Evolutionary conservation across 768 basidiomycete genomes (phyloP).

Genomic region (Cyclocybe cylindracea): DNA sequence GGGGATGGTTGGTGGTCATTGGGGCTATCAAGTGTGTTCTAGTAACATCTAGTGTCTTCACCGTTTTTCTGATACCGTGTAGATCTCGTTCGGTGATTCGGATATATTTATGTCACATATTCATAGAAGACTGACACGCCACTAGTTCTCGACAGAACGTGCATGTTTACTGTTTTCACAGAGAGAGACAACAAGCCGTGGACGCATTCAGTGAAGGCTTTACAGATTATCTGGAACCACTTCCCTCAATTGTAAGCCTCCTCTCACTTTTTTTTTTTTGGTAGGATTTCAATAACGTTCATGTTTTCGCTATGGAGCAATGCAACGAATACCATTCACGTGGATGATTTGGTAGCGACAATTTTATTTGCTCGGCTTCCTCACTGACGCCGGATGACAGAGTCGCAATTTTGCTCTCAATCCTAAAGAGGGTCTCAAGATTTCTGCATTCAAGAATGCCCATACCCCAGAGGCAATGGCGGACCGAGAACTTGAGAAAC

Average conservation of each 20-base stretch:
- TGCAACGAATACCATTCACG: slow-evolving; percentile 77
- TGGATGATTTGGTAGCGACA: slow-evolving; percentile 74
- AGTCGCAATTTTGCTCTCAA: slow-evolving; percentile 89
- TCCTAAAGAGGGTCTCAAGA: slow-evolving; percentile 80
- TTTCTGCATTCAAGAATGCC: slow-evolving; percentile 78
- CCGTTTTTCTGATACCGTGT: background rate
- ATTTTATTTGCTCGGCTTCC: background rate
- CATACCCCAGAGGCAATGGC: slow-evolving; percentile 62
- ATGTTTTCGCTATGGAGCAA: slow-evolving; percentile 36
- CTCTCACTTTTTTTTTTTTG: background rate
- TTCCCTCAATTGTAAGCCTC: slow-evolving; percentile 73
- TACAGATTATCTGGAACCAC: slow-evolving; percentile 86
- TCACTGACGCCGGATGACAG: slow-evolving; percentile 28
- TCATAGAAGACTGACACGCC: background rate
- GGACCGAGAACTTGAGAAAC: slow-evolving; percentile 69
- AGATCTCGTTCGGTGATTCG: slow-evolving; percentile 65
- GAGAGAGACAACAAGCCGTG: slow-evolving; percentile 71
- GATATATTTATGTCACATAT: background rate
- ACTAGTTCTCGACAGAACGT: slow-evolving; percentile 79
- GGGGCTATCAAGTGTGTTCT: slow-evolving; percentile 64
- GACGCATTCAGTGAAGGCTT: slow-evolving; percentile 79
- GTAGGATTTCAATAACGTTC: background rate
- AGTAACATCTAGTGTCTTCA: background rate
- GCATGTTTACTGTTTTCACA: slow-evolving; percentile 88
- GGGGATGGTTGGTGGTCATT: slow-evolving; percentile 73